Evolutionary conservation across 2,329 filamentous ascomycete species (phyloP).

Genomic region (Epichloe typhina): DNA sequence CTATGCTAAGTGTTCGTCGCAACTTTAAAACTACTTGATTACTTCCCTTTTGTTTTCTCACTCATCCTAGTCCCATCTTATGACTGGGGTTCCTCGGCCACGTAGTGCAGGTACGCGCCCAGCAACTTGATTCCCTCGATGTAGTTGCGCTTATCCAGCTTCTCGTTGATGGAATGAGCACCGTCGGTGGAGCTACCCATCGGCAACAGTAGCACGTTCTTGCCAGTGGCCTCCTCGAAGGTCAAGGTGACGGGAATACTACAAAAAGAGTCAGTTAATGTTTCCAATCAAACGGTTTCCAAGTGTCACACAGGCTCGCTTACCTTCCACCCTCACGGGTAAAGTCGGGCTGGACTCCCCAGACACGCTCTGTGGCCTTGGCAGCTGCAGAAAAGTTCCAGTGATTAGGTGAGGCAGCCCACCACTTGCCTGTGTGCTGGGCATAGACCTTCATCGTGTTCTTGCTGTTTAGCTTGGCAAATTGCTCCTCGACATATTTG

Average conservation of each 20-base stretch:
- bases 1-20: not conserved
- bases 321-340: slow-evolving; percentile 88
- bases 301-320: slow-evolving; percentile 15
- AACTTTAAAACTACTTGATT: not conserved
- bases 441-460: slow-evolving; percentile 74
- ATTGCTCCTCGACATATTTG: slow-evolving; percentile 71
- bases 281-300: not conserved
- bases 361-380: slow-evolving; percentile 94
- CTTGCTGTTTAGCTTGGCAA: slow-evolving; percentile 80
- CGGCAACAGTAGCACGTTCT: slow-evolving; percentile 89
- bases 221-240: slow-evolving; percentile 93
- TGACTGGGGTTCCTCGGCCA: slow-evolving; percentile 66
- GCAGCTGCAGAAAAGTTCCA: slow-evolving; percentile 95
- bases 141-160: slow-evolving; percentile 93
- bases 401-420: slow-evolving; percentile 93
- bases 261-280: not conserved
- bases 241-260: slow-evolving; percentile 95
- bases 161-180: slow-evolving; percentile 97
- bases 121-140: slow-evolving; percentile 95
- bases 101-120: slow-evolving; percentile 90
- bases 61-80: slow-evolving; percentile 10
- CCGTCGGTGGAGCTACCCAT: slow-evolving; percentile 97
- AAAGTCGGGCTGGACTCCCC: slow-evolving; percentile 85
- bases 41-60: not conserved
- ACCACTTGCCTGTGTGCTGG: slow-evolving; percentile 94